Base-by-base conservation (phyloP, 225 moss, liverwort and hornwort species). In the Asterella californica region DNA sequence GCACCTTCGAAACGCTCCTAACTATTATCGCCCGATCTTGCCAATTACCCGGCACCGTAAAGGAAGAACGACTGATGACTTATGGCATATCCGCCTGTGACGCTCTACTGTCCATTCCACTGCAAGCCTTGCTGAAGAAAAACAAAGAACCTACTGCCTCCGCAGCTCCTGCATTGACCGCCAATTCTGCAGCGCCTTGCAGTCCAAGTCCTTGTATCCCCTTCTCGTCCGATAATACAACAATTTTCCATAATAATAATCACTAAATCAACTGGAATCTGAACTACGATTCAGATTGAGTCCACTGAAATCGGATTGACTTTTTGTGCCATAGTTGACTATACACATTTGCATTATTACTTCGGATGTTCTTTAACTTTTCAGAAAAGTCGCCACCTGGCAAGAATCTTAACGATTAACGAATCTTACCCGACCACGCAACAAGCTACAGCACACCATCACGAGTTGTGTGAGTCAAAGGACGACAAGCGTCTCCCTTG, bases 241-340 rank as follows among this genome's bases (percentile, higher is more conserved):
- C 12, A 46, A 72, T 47, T 47, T 77, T 77, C 64, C 64, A 29
- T 77, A 77, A 64, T 77, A 65, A 77, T 49, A 77, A 77, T 77
- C 62, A 77, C 64, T 77, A 77, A 77, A 77, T 64, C 77, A 77
- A 65, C 62, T 77, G 38, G 62, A 42, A 63, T 77, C 19, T 63
- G 76, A 77, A 77, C 62, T 63, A 62, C 61, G 55, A 77, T 77
- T 77, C 62, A 77, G 76, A 60, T 77, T 62, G 76, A 77, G 76
- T 77, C 76, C n/a, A n/a, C n/a, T n/a, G n/a, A n/a, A n/a, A n/a
- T n/a, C n/a, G n/a, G n/a, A n/a, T n/a, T n/a, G n/a, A n/a, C n/a
- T n/a, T n/a, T n/a, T n/a, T n/a, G n/a, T n/a, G n/a, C n/a, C n/a
- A n/a, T n/a, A n/a, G n/a, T n/a, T n/a, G n/a, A n/a, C n/a, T n/a